Base-by-base conservation (phyloP, 805 yeast species). In the Candida pseudoglaebosa region DNA sequence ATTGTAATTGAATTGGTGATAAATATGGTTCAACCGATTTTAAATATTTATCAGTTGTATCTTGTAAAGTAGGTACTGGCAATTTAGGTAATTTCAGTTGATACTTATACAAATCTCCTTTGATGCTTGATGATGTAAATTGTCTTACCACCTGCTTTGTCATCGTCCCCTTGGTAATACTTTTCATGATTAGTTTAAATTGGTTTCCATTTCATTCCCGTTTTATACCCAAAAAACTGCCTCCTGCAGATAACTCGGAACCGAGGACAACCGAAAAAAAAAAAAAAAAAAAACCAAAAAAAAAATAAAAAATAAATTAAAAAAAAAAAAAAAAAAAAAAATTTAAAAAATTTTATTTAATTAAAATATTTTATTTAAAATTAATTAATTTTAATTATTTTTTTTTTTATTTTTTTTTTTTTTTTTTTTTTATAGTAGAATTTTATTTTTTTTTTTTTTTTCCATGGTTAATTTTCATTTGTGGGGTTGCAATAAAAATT, bases 61-160 rank as follows among this genome's bases (percentile, higher is more conserved):
- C 78, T 40, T 78, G 72, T 41, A 91, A 70, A 1, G 81, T 63
- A 2, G 99, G 99, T 5, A 91, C 95, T 0, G 97, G 97, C 48
- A 91, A 74, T 36, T 78, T 71, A 5, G 97, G 97, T 38, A 91
- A 74, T 33, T 78, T 65, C 29, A 73, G 69, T 59, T 90, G 96
- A 65, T 71, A 78, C 47, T 80, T 75, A 65, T 68, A 86, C 44
- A 91, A 79, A 43, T 75, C 77, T 28, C 93, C 95, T 51, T 77
- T 77, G 16, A 51, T 42, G 32, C 58, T 49, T 12, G 63, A 44
- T 14, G 66, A 47, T 29, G 64, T 46, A 40, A 56, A 57, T n/a
- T 26, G 9, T 26, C 29, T 26, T 9, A 13, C 29, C 6, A 26
- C n/a, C n/a, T n/a, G 29, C 13, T 26, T 26, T 5, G 29, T 26